Conservation (phyloP, 805 yeast species). For the Lipomyces starkeyi region DNA sequence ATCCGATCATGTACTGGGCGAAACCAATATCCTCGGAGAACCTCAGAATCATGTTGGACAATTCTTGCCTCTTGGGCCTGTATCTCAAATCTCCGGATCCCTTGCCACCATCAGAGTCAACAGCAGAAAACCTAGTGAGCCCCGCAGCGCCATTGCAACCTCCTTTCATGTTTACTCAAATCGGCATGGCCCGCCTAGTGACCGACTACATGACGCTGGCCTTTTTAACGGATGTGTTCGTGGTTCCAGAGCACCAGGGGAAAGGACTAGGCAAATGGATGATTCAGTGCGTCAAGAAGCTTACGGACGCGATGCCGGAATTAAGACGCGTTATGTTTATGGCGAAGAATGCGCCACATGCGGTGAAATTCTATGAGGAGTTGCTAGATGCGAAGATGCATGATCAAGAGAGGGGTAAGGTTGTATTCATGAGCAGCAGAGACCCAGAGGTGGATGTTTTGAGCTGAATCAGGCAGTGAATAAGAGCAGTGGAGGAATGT, state of each 20-base stretch:
- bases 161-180: neutral
- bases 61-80: neutral
- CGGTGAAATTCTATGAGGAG: constrained; percentile 7
- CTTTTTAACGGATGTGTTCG: neutral
- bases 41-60: constrained; percentile 4
- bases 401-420: constrained; percentile 5
- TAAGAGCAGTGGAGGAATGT: neutral
- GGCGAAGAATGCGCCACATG: constrained; percentile 5
- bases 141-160: constrained; percentile 2
- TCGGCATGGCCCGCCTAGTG: constrained; percentile 3
- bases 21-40: neutral
- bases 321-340: constrained; percentile 3
- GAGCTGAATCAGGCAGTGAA: neutral
- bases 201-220: neutral
- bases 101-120: neutral
- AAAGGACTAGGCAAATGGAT: neutral
- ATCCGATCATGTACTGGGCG: neutral
- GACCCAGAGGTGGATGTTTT: neutral
- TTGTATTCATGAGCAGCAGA: neutral
- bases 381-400: constrained; percentile 4
- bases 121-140: neutral
- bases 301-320: neutral
- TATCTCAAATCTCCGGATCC: neutral
- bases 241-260: constrained; percentile 2
- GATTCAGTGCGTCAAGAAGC: neutral